These are phyloP conservation scores for Apodospora peruviana DNA, from an alignment of 495 filamentous ascomycete genomes.

Conservation along the genomic window DNA sequence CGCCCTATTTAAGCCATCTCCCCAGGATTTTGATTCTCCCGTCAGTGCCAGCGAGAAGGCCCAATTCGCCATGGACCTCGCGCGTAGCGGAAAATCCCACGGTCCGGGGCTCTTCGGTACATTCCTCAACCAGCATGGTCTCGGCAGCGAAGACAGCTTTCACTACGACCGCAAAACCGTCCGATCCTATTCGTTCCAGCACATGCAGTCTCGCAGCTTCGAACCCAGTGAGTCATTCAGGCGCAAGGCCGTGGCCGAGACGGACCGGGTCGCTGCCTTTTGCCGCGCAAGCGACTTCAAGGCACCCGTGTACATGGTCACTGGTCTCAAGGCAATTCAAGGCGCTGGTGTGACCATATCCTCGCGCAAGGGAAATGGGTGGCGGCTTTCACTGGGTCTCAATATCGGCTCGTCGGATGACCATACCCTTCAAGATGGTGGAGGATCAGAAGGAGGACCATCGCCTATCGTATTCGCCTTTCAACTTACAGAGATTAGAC, in stretches of 20 bases:
- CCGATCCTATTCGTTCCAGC: constrained; percentile 8
- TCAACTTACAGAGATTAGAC: constrained; percentile 4
- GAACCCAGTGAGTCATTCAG: constrained; percentile 2
- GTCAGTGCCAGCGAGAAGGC: neutral
- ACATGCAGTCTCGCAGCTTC: neutral
- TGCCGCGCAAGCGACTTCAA: neutral
- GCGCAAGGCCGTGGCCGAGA: neutral
- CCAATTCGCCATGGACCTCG: neutral
- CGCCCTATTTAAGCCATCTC: constrained; percentile 6
- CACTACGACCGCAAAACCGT: constrained; percentile 11
- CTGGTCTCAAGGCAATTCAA: constrained; percentile 6
- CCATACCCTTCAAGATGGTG: no score
- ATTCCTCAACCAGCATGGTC: constrained; percentile 8
- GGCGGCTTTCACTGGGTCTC: neutral
- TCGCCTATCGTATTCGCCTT: constrained; percentile 4
- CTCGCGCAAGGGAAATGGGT: constrained; percentile 4
- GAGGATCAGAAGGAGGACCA: neutral
- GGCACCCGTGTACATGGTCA: constrained; percentile 11
- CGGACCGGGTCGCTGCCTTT: constrained; percentile 5
- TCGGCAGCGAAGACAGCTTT: constrained; percentile 9
- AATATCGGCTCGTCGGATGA: neutral
- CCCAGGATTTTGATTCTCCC: neutral
- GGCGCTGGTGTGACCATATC: constrained; percentile 7
- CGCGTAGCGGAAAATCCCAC: neutral
- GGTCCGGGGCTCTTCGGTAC: constrained; percentile 6